A percentile compares a stretch with the other conserved stretches of the same genome.
These are phyloP conservation scores for Amylostereum chailletii DNA, from an alignment of 1,284 basidiomycete genomes.

Conservation along the genomic window DNA sequence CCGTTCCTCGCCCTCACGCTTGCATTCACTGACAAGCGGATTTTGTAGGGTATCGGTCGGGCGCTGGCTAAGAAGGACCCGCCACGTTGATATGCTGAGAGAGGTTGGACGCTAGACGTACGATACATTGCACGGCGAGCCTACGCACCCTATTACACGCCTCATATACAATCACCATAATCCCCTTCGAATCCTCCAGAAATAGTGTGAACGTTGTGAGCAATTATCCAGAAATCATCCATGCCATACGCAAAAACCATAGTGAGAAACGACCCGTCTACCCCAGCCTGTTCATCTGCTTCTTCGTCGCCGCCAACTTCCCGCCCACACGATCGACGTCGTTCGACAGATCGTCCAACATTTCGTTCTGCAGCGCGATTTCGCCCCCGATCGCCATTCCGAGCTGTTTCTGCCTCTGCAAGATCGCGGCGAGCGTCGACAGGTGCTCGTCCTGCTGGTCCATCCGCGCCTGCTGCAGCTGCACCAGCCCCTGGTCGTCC, in stretches of 20 bases:
- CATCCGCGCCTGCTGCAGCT: conserved; percentile 76
- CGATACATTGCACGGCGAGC: not conserved
- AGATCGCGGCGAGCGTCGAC: conserved; percentile 68
- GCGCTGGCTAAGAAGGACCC: conserved; percentile 28
- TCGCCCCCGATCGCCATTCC: conserved; percentile 86
- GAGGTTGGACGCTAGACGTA: conserved; percentile 3
- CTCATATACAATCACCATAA: conserved; percentile 8
- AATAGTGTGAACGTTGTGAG: too few relatives aligned
- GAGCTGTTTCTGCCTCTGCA: conserved; percentile 81
- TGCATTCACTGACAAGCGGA: conserved; percentile 8
- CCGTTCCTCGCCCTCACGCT: not conserved
- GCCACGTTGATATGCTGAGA: not conserved
- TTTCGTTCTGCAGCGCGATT: conserved; percentile 77
- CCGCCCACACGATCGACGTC: conserved; percentile 69
- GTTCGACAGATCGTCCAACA: conserved; percentile 71
- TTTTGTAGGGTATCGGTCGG: conserved; percentile 44
- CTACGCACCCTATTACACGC: conserved; percentile 16
- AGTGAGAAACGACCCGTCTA: conserved; percentile 13
- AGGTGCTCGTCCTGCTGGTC: conserved; percentile 81
- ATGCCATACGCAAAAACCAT: too few relatives aligned
- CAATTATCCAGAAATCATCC: too few relatives aligned
- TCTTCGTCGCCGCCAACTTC: conserved; percentile 75
- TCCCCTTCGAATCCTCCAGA: too few relatives aligned
- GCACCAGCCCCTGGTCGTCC: conserved; percentile 74
- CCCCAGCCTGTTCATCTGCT: conserved; percentile 70